These are phyloP conservation scores for Penicillium sp. DNA, from an alignment of 2,329 filamentous ascomycete genomes.

Conservation along the genomic window DNA sequence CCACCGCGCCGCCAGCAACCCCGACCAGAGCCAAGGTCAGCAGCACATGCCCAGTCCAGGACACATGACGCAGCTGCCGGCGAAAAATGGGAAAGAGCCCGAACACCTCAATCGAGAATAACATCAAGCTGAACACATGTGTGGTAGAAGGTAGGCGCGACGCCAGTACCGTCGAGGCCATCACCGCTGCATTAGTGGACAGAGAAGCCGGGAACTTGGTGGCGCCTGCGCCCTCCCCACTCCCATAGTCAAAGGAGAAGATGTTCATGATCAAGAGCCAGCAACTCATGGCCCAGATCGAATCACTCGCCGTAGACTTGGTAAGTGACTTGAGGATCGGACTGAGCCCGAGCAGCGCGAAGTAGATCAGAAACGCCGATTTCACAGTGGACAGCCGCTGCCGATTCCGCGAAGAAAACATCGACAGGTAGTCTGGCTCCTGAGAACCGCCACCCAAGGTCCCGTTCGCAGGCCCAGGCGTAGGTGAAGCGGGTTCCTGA, in stretches of 20 bases:
- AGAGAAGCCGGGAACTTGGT: conserved; percentile 54
- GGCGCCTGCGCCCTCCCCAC: conserved; percentile 39
- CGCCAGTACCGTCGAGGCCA: conserved; percentile 90
- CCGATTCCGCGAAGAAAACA: conserved; percentile 48
- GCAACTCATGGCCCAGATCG: conserved; percentile 93
- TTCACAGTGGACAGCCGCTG: conserved; percentile 73
- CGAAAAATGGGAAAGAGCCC: conserved; percentile 95
- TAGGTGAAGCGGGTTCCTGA: conserved; percentile 23
- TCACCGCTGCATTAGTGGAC: conserved; percentile 89
- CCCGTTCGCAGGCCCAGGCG: too few relatives aligned
- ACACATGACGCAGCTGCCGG: conserved; percentile 70
- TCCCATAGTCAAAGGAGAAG: conserved; percentile 94
- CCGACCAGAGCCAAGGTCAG: conserved; percentile 69
- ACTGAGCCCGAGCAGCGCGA: conserved; percentile 78
- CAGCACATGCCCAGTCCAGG: conserved; percentile 68
- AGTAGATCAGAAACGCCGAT: conserved; percentile 86
- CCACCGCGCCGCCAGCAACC: conserved; percentile 70
- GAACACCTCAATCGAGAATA: conserved; percentile 96
- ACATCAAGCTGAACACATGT: conserved; percentile 85
- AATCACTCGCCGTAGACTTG: conserved; percentile 79
- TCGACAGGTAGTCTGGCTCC: too few relatives aligned
- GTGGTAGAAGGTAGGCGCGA: conserved; percentile 80
- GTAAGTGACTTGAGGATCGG: conserved; percentile 97
- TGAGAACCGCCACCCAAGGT: too few relatives aligned
- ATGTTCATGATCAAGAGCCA: conserved; percentile 92